Evolutionary conservation across 108 stramenopile genomes (phyloP).

Genomic region (Chaetoceros tenuissimus): DNA sequence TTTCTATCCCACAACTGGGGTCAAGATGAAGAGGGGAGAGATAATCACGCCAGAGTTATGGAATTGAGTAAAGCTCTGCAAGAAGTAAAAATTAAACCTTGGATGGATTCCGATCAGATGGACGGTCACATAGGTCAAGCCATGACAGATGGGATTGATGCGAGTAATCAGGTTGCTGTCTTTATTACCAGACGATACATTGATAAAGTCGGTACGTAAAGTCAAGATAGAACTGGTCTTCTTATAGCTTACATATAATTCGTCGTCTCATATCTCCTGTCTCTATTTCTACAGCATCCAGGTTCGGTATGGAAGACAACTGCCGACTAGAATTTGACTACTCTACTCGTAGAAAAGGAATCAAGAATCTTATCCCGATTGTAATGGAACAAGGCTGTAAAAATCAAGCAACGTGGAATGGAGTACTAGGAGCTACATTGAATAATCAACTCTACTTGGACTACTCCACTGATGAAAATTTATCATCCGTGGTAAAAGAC

Average conservation of each 20-base stretch:
- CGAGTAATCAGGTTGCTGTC: background rate
- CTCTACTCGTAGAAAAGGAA: background rate
- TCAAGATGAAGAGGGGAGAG: background rate
- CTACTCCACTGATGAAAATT: background rate
- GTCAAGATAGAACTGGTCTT: too few species aligned
- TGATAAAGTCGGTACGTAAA: too few species aligned
- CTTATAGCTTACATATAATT: too few species aligned
- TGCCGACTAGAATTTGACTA: background rate
- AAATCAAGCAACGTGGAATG: background rate
- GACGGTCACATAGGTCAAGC: background rate
- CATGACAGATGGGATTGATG: background rate
- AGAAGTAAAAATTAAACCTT: background rate
- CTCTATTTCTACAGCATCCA: too few species aligned
- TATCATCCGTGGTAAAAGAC: background rate
- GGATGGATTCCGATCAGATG: background rate
- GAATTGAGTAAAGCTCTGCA: background rate
- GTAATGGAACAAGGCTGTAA: background rate
- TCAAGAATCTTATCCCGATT: background rate
- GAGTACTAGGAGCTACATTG: background rate
- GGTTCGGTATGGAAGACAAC: background rate
- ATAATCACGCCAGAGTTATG: background rate
- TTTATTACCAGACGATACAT: background rate
- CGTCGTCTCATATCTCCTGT: too few species aligned
- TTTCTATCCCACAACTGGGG: background rate
- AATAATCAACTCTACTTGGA: background rate